A percentile compares a stretch with the other conserved stretches of the same genome.
Evolutionary conservation across 2,329 filamentous ascomycete genomes (phyloP).

Genomic region (Venturia carpophila): DNA sequence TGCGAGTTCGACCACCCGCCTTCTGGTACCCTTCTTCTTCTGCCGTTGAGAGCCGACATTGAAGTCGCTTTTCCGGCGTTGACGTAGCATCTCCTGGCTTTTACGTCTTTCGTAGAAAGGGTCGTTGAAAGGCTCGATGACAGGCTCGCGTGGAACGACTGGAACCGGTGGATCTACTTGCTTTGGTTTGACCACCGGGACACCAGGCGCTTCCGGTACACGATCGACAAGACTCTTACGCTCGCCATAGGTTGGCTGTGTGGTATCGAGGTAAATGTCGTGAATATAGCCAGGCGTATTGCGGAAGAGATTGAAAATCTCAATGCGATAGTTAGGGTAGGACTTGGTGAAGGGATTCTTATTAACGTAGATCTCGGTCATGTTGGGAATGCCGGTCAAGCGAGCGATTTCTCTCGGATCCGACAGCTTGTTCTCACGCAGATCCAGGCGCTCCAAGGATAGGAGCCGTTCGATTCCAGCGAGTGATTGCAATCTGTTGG

Average conservation of each 20-base stretch:
- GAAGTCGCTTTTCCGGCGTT: slow-evolving; percentile 25
- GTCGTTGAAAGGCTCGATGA: slow-evolving; percentile 16
- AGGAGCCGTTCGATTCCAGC: slow-evolving; percentile 83
- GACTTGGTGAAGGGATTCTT: slow-evolving; percentile 89
- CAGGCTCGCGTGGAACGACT: slow-evolving; percentile 35
- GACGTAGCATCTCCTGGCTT: slow-evolving; percentile 14
- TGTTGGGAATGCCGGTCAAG: slow-evolving; percentile 81
- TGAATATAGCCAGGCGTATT: slow-evolving; percentile 82
- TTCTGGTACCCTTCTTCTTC: slow-evolving; percentile 51
- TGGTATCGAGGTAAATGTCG: slow-evolving; percentile 81
- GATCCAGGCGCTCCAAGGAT: slow-evolving; percentile 80
- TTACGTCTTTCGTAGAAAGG: slow-evolving; percentile 16
- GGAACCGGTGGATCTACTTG: slow-evolving; percentile 51
- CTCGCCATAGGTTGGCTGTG: slow-evolving; percentile 76
- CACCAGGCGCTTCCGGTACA: slow-evolving; percentile 63
- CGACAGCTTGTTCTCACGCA: slow-evolving; percentile 83
- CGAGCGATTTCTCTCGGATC: slow-evolving; percentile 87
- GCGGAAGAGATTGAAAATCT: slow-evolving; percentile 94
- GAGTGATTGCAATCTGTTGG: slow-evolving; percentile 77
- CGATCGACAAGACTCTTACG: slow-evolving; percentile 77
- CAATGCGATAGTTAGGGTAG: slow-evolving; percentile 75
- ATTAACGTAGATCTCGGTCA: slow-evolving; percentile 85
- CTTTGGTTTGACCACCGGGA: slow-evolving; percentile 72
- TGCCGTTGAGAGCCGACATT: slow-evolving; percentile 22
- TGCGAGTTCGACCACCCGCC: slow-evolving; percentile 52